Evolutionary conservation across 2,329 filamentous ascomycete species (phyloP).

Genomic region (Colletotrichum paranaense): DNA sequence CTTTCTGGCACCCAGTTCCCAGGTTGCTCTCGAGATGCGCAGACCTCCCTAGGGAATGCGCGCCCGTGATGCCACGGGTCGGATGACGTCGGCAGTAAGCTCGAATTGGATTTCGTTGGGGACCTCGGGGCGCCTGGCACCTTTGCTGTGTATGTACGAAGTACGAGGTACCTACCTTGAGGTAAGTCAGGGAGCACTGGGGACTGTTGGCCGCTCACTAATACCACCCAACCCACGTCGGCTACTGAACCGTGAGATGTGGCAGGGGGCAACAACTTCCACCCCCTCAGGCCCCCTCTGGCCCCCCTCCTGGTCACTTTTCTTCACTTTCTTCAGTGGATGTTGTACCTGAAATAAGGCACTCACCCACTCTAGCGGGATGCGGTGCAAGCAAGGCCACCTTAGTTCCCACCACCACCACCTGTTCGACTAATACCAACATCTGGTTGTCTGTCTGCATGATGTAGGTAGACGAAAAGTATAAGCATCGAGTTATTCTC

Average conservation of each 20-base stretch:
- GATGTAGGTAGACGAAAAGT: not conserved
- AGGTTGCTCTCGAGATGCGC: not conserved
- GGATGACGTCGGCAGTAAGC: conserved; percentile 33
- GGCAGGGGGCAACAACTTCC: not conserved
- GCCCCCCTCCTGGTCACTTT: not conserved
- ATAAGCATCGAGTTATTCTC: not conserved
- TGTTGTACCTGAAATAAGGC: conserved; percentile 3
- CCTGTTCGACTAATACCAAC: not conserved
- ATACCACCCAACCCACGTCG: not conserved
- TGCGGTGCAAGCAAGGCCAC: not conserved
- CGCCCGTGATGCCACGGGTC: conserved; percentile 32
- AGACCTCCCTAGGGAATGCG: conserved; percentile 28
- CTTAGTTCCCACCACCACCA: not conserved
- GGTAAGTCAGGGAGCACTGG: not conserved
- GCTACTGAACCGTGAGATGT: not conserved
- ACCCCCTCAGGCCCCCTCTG: too few species aligned
- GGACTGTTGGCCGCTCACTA: not conserved
- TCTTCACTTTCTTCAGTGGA: conserved; percentile 29
- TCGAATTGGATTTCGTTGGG: conserved; percentile 34
- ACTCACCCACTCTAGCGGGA: not conserved
- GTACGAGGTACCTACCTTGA: too few species aligned
- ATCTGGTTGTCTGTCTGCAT: not conserved
- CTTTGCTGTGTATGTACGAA: too few species aligned
- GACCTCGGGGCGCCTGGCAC: conserved; percentile 9
- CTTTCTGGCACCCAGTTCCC: too few species aligned